Base-by-base conservation (phyloP, 2,329 filamentous ascomycete species). In the Macroventuria anomochaeta region DNA sequence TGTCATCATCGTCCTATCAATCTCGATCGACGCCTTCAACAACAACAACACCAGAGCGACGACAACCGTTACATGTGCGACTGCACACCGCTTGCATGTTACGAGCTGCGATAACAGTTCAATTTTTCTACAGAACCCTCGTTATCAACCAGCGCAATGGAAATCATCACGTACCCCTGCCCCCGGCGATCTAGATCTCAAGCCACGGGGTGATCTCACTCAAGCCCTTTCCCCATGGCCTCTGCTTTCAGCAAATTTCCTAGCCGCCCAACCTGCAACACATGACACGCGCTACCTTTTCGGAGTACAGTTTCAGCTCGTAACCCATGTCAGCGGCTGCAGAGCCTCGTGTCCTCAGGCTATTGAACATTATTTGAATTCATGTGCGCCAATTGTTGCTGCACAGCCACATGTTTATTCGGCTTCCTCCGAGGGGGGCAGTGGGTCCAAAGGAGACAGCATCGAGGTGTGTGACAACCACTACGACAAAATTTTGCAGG, bases 321-420 rank as follows among this genome's bases (percentile, higher is more conserved):
- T 38, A n/a, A 33, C 58, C 60, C 58, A 32, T 60, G 58, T 59
- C 41, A 36, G 29, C 39, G 46, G 21, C 48, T 60, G 47, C 58
- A 47, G 43, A 37, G 53, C 7, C 26, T 58, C 54, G 56, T 56
- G 52, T 53, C 17, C 29, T 31, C 34, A 31, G 34, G 39, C 51
- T 46, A 47, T 25, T 34, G 44, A 44, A 31, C 12, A 18, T 29
- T 17, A 54, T 54, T 46, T 49, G 51, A 54, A 20, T 40, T 33
- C 7, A 3, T 20, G 6, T 29, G 31, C 37, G n/a, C 31, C 20
- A 29, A 28, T 17, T 32, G 39, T 46, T 40, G 40, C 33, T 55
- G 55, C 51, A 52, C 55, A 55, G 55, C 55, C 55, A 55, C 51
- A 50, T 36, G 49, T 36, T 21, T n/a, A n/a, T 13, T 54, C 39